Evolutionary conservation across 345 rosid genomes (phyloP).

Genomic region (Trapa incisa): DNA sequence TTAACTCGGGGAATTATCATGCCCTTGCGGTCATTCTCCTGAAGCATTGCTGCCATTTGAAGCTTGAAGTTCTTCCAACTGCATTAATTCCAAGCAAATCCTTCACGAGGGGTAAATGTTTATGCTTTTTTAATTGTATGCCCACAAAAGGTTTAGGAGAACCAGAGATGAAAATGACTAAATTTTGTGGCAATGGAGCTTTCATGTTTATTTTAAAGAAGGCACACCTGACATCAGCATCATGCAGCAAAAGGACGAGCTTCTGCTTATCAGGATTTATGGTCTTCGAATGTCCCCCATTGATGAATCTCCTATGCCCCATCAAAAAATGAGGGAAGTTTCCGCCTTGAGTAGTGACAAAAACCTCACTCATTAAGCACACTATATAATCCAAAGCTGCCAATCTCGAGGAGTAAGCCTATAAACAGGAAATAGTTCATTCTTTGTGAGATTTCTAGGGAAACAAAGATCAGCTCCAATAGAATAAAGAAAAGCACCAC

Average conservation of each 20-base stretch:
- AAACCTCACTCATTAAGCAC: conserved; percentile 80
- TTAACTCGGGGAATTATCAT: conserved; percentile 64
- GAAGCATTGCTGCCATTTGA: conserved; percentile 56
- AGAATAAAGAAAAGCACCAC: too few relatives aligned
- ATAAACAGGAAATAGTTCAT: conserved; percentile 5
- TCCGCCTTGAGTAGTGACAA: conserved; percentile 90
- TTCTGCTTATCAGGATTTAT: conserved; percentile 74
- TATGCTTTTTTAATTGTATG: background rate
- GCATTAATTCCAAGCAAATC: conserved; percentile 16
- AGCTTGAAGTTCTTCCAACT: conserved; percentile 69
- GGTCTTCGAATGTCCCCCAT: conserved; percentile 80
- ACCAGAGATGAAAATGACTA: background rate
- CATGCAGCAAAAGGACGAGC: conserved; percentile 65
- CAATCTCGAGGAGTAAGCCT: conserved; percentile 87
- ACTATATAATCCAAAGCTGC: conserved; percentile 92
- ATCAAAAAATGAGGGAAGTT: conserved; percentile 91
- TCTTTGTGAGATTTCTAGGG: background rate
- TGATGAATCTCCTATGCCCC: conserved; percentile 89
- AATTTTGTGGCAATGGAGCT: too few relatives aligned
- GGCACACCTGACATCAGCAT: conserved; percentile 55
- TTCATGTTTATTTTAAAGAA: background rate
- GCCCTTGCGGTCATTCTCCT: conserved; percentile 79
- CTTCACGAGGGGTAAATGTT: background rate
- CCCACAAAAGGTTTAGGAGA: background rate
- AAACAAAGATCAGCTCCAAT: too few relatives aligned